Base-by-base conservation (phyloP, 2,329 filamentous ascomycete genomes). In the Coniochaeta pulveracea region DNA sequence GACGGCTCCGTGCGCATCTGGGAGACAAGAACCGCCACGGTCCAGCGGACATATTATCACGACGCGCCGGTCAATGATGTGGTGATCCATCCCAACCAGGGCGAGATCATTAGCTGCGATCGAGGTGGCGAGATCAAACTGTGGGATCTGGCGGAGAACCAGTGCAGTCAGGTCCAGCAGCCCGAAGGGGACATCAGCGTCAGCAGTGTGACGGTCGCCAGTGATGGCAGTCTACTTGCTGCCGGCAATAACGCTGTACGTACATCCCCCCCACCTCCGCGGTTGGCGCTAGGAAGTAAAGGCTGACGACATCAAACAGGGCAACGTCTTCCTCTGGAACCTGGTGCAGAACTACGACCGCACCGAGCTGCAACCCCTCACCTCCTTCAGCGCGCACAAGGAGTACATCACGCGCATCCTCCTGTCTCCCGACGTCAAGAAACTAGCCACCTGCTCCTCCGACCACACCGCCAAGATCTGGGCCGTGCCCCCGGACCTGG, bases 11-110 rank as follows among this genome's bases (percentile, higher is more conserved):
- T 95, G 51, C 93, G 93, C 66, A 93, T 95, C 42, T 95, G 88
- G 88, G 89, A 95, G 55, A 94, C 86, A 5, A 69, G 88, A 29
- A 83, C 72, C 10, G 89, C 85, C 28, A 78, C 72, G 37, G 76
- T 96, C 35, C 91, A 98, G 60, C 76, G 91, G 35, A 94, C 89
- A 58, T 98, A 98, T 56, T 80, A 74, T 45, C 91, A 98, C 54
- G 83, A 81, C 34, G 80, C 77, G 21, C 78, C 91, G 0, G 91
- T 89, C 34, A 98, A 95, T 51, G 91, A 98, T 56, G 91, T 98
- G 7, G 91, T 96, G n/a, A 98, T 98, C 36, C 91, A 98, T 55
- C 91, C 91, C 0, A 98, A 98, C 52, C 91, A 98, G 62, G 91
- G 89, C 39, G 91, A 98, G 63, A 80, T 98, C 40, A 94, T 98